A percentile compares a stretch with the other conserved stretches of the same genome.
Conservation (phyloP, 805 yeast species). For the Wickerhamiella kazuoi region DNA sequence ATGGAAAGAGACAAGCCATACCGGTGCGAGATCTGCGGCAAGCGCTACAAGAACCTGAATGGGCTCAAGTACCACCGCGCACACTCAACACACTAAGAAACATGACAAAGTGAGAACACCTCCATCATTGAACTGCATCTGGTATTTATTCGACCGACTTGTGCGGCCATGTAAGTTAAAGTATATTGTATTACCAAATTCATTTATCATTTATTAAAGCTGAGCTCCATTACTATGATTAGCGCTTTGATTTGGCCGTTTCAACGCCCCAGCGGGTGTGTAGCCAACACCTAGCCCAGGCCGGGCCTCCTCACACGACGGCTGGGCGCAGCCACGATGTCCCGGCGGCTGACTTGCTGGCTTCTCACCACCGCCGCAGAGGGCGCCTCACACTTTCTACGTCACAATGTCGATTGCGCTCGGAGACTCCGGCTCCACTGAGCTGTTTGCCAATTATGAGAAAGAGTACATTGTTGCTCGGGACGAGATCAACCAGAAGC, state of each 20-base stretch:
- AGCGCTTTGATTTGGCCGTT: too few relatives aligned
- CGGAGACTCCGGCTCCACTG: not conserved
- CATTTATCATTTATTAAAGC: too few relatives aligned
- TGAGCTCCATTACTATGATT: too few relatives aligned
- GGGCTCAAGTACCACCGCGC: slow-evolving; percentile 96
- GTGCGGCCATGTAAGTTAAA: not conserved
- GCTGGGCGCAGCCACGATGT: too few relatives aligned
- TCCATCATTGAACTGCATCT: not conserved
- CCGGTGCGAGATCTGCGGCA: slow-evolving; percentile 96
- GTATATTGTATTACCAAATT: not conserved
- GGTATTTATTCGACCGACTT: not conserved
- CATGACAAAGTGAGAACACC: not conserved
- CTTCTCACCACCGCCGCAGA: too few relatives aligned
- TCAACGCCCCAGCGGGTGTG: too few relatives aligned
- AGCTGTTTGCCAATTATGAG: not conserved
- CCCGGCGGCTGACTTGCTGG: too few relatives aligned
- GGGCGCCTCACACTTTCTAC: too few relatives aligned
- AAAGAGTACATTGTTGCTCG: not conserved
- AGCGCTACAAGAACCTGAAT: slow-evolving; percentile 85
- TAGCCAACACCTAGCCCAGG: too few relatives aligned
- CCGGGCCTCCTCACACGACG: too few relatives aligned
- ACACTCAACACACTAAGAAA: slow-evolving; percentile 85
- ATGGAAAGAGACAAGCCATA: slow-evolving; percentile 97
- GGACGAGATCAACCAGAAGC: not conserved
- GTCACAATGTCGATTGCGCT: not conserved